Conservation (phyloP, 805 yeast genomes). For the Ogataea dorogensis region DNA sequence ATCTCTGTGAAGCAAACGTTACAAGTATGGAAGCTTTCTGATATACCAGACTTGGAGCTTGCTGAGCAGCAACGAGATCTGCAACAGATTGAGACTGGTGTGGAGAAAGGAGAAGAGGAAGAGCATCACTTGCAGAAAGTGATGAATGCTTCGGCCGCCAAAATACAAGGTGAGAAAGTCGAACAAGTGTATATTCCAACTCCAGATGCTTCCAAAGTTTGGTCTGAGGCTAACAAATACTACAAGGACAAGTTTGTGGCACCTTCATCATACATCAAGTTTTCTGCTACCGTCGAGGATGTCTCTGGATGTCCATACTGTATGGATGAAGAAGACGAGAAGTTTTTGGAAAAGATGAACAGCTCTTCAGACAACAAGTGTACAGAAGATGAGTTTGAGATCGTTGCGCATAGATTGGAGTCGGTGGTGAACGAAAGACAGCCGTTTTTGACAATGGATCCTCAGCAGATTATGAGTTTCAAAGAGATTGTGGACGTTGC, state of each 20-base stretch:
- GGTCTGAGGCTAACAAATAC: slow-evolving; percentile 74
- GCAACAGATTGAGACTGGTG: slow-evolving; percentile 94
- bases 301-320: slow-evolving; percentile 81
- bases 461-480: slow-evolving; percentile 66
- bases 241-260: slow-evolving; percentile 65
- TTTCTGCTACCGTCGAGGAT: slow-evolving; percentile 95
- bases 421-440: slow-evolving; percentile 73
- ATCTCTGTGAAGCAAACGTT: slow-evolving; percentile 88
- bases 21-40: slow-evolving; percentile 71
- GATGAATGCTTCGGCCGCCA: slow-evolving; percentile 73
- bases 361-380: slow-evolving; percentile 42
- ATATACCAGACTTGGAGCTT: slow-evolving; percentile 76
- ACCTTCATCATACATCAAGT: slow-evolving; percentile 80
- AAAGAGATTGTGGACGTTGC: slow-evolving; percentile 63
- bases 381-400: slow-evolving; percentile 84
- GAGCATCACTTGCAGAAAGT: slow-evolving; percentile 95
- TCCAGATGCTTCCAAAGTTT: slow-evolving; percentile 84
- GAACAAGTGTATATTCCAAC: slow-evolving; percentile 85
- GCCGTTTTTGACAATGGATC: slow-evolving; percentile 86
- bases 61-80: slow-evolving; percentile 82
- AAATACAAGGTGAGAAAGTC: slow-evolving; percentile 52
- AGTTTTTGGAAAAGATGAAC: slow-evolving; percentile 50
- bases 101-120: slow-evolving; percentile 95
- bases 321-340: slow-evolving; percentile 88
- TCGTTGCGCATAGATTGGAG: slow-evolving; percentile 72